Base-by-base conservation (phyloP, 192 early-diverging fungal species). In the Coemansia sp. region DNA sequence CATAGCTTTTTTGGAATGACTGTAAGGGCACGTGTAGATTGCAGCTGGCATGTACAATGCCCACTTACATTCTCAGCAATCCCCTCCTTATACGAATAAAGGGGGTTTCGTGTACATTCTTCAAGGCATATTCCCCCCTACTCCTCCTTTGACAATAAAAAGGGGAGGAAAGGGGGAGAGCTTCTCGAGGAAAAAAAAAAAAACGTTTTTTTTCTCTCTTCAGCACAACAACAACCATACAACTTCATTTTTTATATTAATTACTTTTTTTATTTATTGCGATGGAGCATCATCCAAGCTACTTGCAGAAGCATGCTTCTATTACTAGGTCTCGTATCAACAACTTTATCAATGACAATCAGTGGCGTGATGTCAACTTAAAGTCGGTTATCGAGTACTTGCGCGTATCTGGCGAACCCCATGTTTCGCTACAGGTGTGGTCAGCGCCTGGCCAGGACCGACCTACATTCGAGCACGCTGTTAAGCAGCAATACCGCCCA, bases 301-400 rank as follows among this genome's bases (percentile, higher is more conserved):
- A 78, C 41, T 49, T 78, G 59, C 77, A 80, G 59, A 84, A 90
- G 78, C 88, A 91, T 60, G 89, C 90, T 15, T 77, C 74, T 39
- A 95, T 98, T 56, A 94, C 93, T 0, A 58, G 90, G 53, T 86
- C 88, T 64, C 86, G 96, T 11, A 83, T 93, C 18, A 80, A 85
- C 58, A 94, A 93, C 66, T 96, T 94, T 67, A 68, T 86, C 10
- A 74, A 78, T 49, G 75, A 74, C 38, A 86, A 84, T 45, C 87
- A 87, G 71, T 93, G 90, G 65, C 82, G 80, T 2, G 91, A 92
- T 68, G 91, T 92, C 63, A 87, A 89, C 69, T 84, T 89, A 65
- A 75, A 71, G 44, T 74, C 80, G 39, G 75, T 64, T 24, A 86
- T 87, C 66, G 84, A 65, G 73, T 79, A 82, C 62, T 62, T 78